Evolutionary conservation across 2,329 filamentous ascomycete species (phyloP), one percentile per base, ranked within the genome.

Genomic region (Colletotrichum siamense): DNA sequence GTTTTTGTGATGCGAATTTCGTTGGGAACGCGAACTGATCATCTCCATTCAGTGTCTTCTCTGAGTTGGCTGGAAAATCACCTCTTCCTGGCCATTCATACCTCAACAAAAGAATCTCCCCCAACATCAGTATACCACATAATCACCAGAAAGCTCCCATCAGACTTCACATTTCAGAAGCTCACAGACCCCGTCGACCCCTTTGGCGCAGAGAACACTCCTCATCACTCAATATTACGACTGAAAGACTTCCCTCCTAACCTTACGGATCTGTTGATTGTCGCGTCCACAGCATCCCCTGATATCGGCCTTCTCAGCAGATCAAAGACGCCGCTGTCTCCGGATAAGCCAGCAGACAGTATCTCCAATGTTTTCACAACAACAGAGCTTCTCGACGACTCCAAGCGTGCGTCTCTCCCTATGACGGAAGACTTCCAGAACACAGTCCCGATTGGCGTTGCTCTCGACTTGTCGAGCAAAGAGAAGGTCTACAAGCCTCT

Each of bases 11-110:
- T 55, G 52, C 71, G 78, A 26, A 70, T 61, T 15, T 13, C 16
- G 28, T n/a, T 70, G 78, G 80, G n/a, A 26, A n/a, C 22, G 15
- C 24, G 18, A 52, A 76, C 81, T 85, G 78, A 86, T 77, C 22
- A 26, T 73, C 44, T 26, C 66, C 79, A 94, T 95, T 98, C 79
- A 94, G 95, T 98, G 4, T 95, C 95, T 6, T 94, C 94, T 18
- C 89, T 99, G 55, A 90, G 91, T 49, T 99, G 98, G 97, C 89
- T 99, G 24, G 95, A 97, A 81, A 98, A 97, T 79, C 87, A 98
- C 80, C 87, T 96, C 3, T 98, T 98, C 82, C 88, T 99, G 61
- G 89, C 94, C 71, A 91, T 97, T 26, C 94, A 98, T 84, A 95
- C 94, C n/a, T 87, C 90, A 34, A 90, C 89, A 77, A 88, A 89